These are phyloP conservation scores for Penicillium pancosmium DNA, from an alignment of 495 filamentous ascomycete genomes.

Conservation along the genomic window DNA sequence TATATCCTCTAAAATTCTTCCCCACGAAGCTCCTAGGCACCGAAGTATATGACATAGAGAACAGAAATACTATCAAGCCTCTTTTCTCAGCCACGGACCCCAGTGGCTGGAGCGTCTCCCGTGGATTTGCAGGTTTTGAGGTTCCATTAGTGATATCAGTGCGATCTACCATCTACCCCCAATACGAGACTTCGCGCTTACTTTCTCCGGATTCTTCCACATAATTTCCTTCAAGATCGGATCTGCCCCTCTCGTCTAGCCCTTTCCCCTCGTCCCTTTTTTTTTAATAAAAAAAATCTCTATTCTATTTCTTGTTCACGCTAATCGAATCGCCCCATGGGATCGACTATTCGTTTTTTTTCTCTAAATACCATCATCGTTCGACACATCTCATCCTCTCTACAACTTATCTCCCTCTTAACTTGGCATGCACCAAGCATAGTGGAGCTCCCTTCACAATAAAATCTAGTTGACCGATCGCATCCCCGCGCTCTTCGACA, in stretches of 20 bases:
- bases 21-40: background rate
- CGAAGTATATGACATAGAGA: background rate
- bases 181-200: background rate
- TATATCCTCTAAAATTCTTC: background rate
- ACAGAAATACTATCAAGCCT: background rate
- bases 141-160: background rate
- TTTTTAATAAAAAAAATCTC: no score
- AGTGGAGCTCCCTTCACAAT: background rate
- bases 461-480: background rate
- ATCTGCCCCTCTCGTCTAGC: background rate
- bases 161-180: background rate
- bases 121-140: background rate
- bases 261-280: background rate
- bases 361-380: background rate
- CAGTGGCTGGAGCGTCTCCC: background rate
- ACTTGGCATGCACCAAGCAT: background rate
- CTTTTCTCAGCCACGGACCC: background rate
- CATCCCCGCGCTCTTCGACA: constrained; percentile 6
- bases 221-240: background rate
- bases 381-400: background rate
- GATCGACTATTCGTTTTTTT: no score
- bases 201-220: background rate
- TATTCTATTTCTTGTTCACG: no score
- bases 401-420: background rate
- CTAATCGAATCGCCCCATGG: no score